Conservation (phyloP, 805 yeast species). For the Candida ortonii region DNA sequence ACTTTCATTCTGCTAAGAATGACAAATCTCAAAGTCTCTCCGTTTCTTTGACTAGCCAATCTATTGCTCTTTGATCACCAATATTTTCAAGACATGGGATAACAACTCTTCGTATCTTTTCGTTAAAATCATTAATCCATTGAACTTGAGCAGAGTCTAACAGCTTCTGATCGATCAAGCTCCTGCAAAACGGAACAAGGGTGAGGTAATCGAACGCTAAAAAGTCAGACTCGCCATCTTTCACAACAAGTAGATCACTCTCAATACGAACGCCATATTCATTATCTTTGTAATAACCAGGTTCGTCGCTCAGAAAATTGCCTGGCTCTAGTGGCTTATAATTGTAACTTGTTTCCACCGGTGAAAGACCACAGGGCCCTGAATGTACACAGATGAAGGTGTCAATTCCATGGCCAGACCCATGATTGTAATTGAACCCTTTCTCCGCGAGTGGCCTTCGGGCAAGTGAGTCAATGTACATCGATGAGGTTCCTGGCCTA, state of each 20-base stretch:
- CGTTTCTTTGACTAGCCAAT: slow-evolving; percentile 74
- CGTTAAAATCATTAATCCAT: slow-evolving; percentile 71
- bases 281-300: slow-evolving; percentile 91
- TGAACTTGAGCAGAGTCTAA: slow-evolving; percentile 58
- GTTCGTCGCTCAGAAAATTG: slow-evolving; percentile 84
- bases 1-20: too few species aligned
- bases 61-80: slow-evolving; percentile 56
- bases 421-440: slow-evolving; percentile 88
- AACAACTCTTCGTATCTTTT: slow-evolving; percentile 50
- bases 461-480: slow-evolving; percentile 75
- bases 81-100: slow-evolving; percentile 48
- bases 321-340: slow-evolving; percentile 59
- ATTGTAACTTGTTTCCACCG: slow-evolving; percentile 31
- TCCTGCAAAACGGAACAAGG: slow-evolving; percentile 76
- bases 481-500: slow-evolving; percentile 74
- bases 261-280: slow-evolving; percentile 88
- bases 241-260: slow-evolving; percentile 66
- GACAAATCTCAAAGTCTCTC: too few species aligned
- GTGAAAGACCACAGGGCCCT: slow-evolving; percentile 83
- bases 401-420: slow-evolving; percentile 98
- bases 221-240: slow-evolving; percentile 41
- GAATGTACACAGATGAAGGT: slow-evolving; percentile 89
- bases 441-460: slow-evolving; percentile 77
- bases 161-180: slow-evolving; percentile 60
- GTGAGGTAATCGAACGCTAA: slow-evolving; percentile 82